Base-by-base conservation (phyloP, 148 eudicot species). In the Agrostemma githago region DNA sequence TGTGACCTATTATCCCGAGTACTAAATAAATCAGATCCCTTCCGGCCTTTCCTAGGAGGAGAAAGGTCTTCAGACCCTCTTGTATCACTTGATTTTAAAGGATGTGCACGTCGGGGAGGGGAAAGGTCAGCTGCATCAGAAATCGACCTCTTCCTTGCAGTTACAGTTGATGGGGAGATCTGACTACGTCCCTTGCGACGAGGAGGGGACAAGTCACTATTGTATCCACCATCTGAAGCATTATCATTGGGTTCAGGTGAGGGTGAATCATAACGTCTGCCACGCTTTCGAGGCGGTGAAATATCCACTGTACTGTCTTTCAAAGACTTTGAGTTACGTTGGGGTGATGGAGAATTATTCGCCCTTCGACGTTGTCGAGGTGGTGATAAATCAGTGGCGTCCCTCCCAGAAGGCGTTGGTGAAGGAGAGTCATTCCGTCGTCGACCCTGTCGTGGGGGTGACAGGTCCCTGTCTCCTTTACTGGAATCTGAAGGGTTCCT, bases 91-190 rank as follows among this genome's bases (percentile, higher is more conserved):
- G 56, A 66, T 42, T 72, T 70, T 21, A 73, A 37, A 8, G 64
- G 78, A 60, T 75, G 82, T n/a, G 21, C 72, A 48, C 84, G 85
- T 57, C 86, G 83, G n/a, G 87, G 89, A 51, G 89, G 88, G 76
- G 91, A 88, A 14, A 81, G 70, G 59, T 83, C 86, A 79, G 44
- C 20, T 21, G 54, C 40, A 67, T 46, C 70, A 57, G 72, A 68
- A 72, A 42, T 67, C 64, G 40, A 62, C 12, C 68, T 57, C 38
- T 72, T 79, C 56, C 69, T 75, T 48, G 38, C 57, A 72, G 69
- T 21, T 54, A 61, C 62, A 48, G 77, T 77, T 63, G 80, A 44
- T 20, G 70, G 44, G 17, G 74, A 62, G 42, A 8, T 48, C 3
- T 42, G 73, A 37, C 62, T 39, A 64, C 20, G 76, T 39, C 78